Percentiles rank a stretch among this genome's conserved stretches.
phyloP scores from a whole-genome alignment of 768 basidiomycete species.

The Vishniacozyma victoriae region DNA sequence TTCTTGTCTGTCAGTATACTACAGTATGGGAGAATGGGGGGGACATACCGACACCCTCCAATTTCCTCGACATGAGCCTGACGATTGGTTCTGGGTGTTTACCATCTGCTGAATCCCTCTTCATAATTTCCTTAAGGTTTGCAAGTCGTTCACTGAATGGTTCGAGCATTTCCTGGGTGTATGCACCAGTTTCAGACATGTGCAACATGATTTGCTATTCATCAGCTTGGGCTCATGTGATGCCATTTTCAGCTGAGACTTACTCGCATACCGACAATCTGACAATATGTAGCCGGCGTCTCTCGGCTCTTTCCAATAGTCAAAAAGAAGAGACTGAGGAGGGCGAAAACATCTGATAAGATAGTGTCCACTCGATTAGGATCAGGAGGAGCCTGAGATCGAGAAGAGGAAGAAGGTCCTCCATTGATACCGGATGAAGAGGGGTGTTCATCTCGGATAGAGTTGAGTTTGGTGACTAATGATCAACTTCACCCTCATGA shows the following conservation, averaged over 20 bases:
- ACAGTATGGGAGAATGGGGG: not conserved
- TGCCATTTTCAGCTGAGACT: conserved; percentile 49
- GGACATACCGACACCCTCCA: conserved; percentile 80
- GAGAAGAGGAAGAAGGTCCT: conserved; percentile 47
- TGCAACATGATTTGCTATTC: conserved; percentile 84
- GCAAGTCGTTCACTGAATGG: conserved; percentile 78
- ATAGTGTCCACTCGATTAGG: conserved; percentile 87
- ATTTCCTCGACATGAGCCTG: conserved; percentile 79
- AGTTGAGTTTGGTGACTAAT: conserved; percentile 78
- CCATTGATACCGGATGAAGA: conserved; percentile 37
- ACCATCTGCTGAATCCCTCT: conserved; percentile 69
- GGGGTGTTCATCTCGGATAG: conserved; percentile 66
- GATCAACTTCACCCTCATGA: not conserved
- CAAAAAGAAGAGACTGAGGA: conserved; percentile 93
- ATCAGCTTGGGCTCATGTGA: not conserved
- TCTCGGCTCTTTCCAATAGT: conserved; percentile 95
- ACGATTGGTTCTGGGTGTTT: conserved; percentile 83
- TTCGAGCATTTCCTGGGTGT: conserved; percentile 81
- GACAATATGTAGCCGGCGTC: conserved; percentile 89
- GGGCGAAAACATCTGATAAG: conserved; percentile 88
- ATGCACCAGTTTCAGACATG: conserved; percentile 91
- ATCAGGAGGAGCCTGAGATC: conserved; percentile 29
- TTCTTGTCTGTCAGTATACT: conserved; percentile 55
- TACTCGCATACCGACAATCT: conserved; percentile 91
- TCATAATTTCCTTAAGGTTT: conserved; percentile 79